Evolutionary conservation across 495 filamentous ascomycete genomes (phyloP).

Genomic region (Talaromyces trachyspermus): DNA sequence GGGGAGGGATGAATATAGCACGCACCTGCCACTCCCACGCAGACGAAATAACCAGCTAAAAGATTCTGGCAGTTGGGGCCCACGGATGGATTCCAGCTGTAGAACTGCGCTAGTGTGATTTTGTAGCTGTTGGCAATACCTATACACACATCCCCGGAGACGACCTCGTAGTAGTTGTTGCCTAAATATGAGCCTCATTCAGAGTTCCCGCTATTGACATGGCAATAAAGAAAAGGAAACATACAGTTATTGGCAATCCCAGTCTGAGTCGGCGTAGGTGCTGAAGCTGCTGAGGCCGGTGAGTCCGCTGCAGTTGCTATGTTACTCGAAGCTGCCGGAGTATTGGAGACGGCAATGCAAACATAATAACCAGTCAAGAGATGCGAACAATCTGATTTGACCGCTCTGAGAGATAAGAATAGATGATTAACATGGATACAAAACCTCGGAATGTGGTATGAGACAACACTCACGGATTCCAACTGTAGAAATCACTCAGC

Average conservation of each 20-base stretch:
- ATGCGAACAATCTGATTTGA: constrained; percentile 13
- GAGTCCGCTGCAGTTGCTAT: neutral
- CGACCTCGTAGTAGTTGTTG: constrained; percentile 17
- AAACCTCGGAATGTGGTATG: neutral
- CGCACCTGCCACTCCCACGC: constrained; percentile 4
- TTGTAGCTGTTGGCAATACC: constrained; percentile 6
- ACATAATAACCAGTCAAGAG: constrained; percentile 36
- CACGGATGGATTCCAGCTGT: constrained; percentile 19
- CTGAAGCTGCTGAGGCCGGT: constrained; percentile 1
- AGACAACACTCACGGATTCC: constrained; percentile 11
- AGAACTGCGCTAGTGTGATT: constrained; percentile 14
- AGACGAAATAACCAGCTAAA: constrained; percentile 11
- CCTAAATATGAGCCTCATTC: neutral
- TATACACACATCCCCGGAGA: constrained; percentile 16
- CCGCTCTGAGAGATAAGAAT: neutral
- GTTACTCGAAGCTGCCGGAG: neutral
- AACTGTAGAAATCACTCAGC: constrained; percentile 12
- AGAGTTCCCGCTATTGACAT: neutral
- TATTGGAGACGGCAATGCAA: constrained; percentile 11
- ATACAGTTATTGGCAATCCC: constrained; percentile 11
- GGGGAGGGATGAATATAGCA: too few species aligned
- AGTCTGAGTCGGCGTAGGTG: constrained; percentile 11
- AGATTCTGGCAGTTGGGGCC: constrained; percentile 13
- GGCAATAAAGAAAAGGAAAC: neutral
- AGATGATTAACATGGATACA: neutral